Percentiles rank a stretch among this genome's conserved stretches.
Evolutionary conservation across 495 filamentous ascomycete species (phyloP).

Genomic region (Haplographium delicatum): DNA sequence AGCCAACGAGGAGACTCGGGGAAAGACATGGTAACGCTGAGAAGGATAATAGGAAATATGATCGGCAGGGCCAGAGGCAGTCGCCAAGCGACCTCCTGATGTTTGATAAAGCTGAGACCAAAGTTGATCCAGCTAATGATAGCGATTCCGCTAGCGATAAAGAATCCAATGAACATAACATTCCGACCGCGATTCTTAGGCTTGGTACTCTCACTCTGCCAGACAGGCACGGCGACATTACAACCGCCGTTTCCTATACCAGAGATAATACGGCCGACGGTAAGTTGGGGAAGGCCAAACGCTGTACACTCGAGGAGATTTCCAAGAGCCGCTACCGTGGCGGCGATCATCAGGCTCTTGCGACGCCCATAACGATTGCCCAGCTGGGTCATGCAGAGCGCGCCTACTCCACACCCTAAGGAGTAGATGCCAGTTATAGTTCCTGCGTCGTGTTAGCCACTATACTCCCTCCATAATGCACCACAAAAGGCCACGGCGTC

Average conservation of each 20-base stretch:
- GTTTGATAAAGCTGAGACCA: conserved; percentile 30
- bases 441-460: background rate
- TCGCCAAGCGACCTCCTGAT: conserved; percentile 28
- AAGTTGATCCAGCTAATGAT: conserved; percentile 38
- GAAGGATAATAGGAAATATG: background rate
- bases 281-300: conserved; percentile 43
- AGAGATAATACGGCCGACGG: conserved; percentile 46
- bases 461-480: no score
- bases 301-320: conserved; percentile 37
- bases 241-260: conserved; percentile 42
- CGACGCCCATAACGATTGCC: conserved; percentile 30
- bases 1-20: background rate
- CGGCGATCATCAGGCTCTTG: conserved; percentile 20
- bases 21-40: background rate
- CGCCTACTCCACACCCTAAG: conserved; percentile 44
- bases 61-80: background rate
- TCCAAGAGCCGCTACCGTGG: conserved; percentile 22
- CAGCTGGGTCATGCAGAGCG: conserved; percentile 42
- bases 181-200: conserved; percentile 2
- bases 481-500: no score
- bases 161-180: conserved; percentile 25
- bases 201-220: conserved; percentile 3
- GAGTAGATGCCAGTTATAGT: conserved; percentile 42
- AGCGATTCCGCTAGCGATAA: background rate
- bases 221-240: conserved; percentile 24